A percentile compares a stretch with the other conserved stretches of the same genome.
Conservation (phyloP, 2,329 filamentous ascomycete species). For the Allantophomopsis lycopodina region DNA sequence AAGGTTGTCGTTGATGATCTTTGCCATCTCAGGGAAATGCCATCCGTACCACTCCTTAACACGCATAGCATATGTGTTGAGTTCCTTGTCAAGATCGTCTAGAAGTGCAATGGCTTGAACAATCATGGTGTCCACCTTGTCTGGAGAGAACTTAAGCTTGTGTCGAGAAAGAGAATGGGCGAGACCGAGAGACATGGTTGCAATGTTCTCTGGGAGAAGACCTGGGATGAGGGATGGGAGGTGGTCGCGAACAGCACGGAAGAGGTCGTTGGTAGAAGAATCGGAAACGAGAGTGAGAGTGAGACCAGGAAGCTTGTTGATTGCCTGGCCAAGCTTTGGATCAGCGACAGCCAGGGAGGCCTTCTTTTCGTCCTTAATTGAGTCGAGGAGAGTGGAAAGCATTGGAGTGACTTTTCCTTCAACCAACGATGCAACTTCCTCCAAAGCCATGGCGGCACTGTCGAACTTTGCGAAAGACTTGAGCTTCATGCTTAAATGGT, state of each 20-base stretch:
- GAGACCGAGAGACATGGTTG: conserved; percentile 90
- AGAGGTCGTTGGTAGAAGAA: conserved; percentile 73
- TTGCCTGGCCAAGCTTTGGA: conserved; percentile 79
- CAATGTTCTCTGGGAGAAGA: conserved; percentile 70
- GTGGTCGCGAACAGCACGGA: conserved; percentile 86
- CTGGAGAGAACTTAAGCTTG: conserved; percentile 96
- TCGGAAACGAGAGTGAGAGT: conserved; percentile 77
- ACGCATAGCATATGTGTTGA: conserved; percentile 97
- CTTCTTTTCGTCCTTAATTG: conserved; percentile 96
- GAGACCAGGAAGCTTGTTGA: conserved; percentile 81
- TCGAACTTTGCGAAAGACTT: conserved; percentile 98
- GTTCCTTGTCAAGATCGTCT: conserved; percentile 95
- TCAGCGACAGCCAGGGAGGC: conserved; percentile 88
- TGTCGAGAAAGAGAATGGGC: conserved; percentile 94
- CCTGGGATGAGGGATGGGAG: conserved; percentile 83
- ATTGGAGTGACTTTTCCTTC: conserved; percentile 93
- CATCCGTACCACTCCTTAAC: conserved; percentile 99
- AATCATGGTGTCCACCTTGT: conserved; percentile 99
- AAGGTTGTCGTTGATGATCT: conserved; percentile 93
- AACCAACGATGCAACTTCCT: conserved; percentile 77
- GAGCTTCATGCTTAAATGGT: conserved; percentile 59
- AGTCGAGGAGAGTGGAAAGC: conserved; percentile 68
- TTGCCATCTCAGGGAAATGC: conserved; percentile 98
- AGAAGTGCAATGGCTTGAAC: conserved; percentile 90
- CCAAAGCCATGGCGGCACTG: conserved; percentile 76